phyloP scores from a whole-genome alignment of 148 eudicot species.

The Silene conica region DNA sequence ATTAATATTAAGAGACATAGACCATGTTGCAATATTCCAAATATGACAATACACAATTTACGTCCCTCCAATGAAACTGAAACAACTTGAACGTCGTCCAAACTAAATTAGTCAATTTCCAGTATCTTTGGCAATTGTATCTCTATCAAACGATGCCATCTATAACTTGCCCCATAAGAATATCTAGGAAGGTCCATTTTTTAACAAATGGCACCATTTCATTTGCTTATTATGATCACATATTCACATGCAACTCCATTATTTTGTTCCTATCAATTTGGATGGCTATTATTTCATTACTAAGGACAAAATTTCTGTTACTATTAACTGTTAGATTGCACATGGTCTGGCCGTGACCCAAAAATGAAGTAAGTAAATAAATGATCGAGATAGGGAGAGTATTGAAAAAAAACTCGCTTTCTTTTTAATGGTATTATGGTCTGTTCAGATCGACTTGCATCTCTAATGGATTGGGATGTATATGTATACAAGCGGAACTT shows the following conservation, averaged over 20 bases:
- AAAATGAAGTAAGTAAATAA: no score
- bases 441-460: no score
- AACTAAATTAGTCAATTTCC: not conserved
- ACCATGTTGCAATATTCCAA: slow-evolving; percentile 4
- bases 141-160: not conserved
- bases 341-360: no score
- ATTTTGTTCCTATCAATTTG: not conserved
- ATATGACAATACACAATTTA: not conserved
- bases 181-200: not conserved
- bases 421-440: no score
- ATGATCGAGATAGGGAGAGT: no score
- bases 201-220: not conserved
- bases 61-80: slow-evolving; percentile 5
- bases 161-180: not conserved
- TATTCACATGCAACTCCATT: no score
- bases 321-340: no score
- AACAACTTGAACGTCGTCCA: slow-evolving; percentile 3
- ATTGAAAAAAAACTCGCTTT: no score
- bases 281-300: not conserved
- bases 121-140: slow-evolving; percentile 1
- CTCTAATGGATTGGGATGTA: no score
- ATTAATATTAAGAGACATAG: not conserved
- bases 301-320: no score
- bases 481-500: no score
- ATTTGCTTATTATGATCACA: not conserved